Conservation (phyloP, 768 basidiomycete species). For the Jaapia argillacea region DNA sequence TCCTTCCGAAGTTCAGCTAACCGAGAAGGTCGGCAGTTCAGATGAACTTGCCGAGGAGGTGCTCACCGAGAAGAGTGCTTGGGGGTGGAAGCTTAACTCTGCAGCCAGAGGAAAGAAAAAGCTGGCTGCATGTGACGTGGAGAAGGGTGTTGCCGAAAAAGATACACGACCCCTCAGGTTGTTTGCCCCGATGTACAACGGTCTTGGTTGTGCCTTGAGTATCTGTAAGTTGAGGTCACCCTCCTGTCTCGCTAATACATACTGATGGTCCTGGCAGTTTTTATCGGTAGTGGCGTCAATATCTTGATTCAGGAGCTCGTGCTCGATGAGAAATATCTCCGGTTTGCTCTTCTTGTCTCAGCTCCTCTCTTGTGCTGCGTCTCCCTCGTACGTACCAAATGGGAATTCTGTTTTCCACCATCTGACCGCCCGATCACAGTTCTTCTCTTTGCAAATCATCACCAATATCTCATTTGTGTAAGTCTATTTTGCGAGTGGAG, state of each 20-base stretch:
- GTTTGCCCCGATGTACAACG: constrained; percentile 65
- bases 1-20: constrained; percentile 45
- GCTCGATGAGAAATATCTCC: constrained; percentile 48
- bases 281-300: constrained; percentile 51
- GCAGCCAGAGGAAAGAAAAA: constrained; percentile 6
- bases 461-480: constrained; percentile 58
- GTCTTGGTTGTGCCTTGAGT: constrained; percentile 56
- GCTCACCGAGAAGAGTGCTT: constrained; percentile 1
- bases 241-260: not conserved
- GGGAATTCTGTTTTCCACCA: not conserved
- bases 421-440: constrained; percentile 28
- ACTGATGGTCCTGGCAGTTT: constrained; percentile 43
- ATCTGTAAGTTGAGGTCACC: constrained; percentile 37
- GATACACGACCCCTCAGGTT: constrained; percentile 39
- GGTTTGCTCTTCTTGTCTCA: constrained; percentile 59
- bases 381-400: constrained; percentile 56
- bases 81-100: constrained; percentile 1
- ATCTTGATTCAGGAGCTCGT: constrained; percentile 57
- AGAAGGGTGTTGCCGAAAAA: constrained; percentile 32
- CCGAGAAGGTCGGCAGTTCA: constrained; percentile 37
- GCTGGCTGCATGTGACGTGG: constrained; percentile 16
- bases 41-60: constrained; percentile 7
- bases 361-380: constrained; percentile 70
- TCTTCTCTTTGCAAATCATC: constrained; percentile 65
- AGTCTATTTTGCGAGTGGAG: constrained; percentile 14